phyloP scores from a whole-genome alignment of 2,329 filamentous ascomycete species.

The Colletotrichum liaoningense region DNA sequence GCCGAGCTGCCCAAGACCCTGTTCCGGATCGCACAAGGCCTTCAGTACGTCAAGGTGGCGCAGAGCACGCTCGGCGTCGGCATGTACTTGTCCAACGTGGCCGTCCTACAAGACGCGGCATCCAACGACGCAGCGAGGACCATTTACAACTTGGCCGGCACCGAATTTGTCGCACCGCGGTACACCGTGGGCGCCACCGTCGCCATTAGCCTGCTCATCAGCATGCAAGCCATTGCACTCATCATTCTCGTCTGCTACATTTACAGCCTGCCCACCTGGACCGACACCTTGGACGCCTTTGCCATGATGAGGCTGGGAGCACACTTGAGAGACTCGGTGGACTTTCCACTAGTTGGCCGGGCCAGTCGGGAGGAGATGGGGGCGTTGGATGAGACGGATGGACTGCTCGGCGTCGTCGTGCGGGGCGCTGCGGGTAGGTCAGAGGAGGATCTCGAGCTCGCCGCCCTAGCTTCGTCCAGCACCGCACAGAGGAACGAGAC shows the following conservation, averaged over 20 bases:
- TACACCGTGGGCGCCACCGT: slow-evolving; percentile 5
- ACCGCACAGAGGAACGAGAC: background rate
- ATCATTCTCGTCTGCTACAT: slow-evolving; percentile 27
- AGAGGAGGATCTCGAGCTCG: slow-evolving; percentile 26
- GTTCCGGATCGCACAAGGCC: slow-evolving; percentile 26
- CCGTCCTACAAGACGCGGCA: slow-evolving; percentile 25
- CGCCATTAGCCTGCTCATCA: slow-evolving; percentile 25
- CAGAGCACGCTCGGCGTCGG: slow-evolving; percentile 33
- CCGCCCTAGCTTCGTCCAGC: background rate
- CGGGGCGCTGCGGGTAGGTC: background rate
- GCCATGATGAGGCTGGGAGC: slow-evolving; percentile 32
- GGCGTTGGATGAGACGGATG: slow-evolving; percentile 10
- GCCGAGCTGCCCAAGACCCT: slow-evolving; percentile 22
- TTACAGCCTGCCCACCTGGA: slow-evolving; percentile 34
- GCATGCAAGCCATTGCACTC: slow-evolving; percentile 24
- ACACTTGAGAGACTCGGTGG: background rate
- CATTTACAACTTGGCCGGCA: slow-evolving; percentile 29
- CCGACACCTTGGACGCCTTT: slow-evolving; percentile 29
- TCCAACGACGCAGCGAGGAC: slow-evolving; percentile 30
- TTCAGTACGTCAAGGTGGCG: slow-evolving; percentile 20
- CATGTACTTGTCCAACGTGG: slow-evolving; percentile 33
- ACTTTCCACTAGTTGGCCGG: slow-evolving; percentile 7
- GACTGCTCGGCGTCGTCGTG: slow-evolving; percentile 17
- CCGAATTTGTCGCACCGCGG: slow-evolving; percentile 15
- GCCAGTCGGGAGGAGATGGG: background rate